Percentiles rank a stretch among this genome's conserved stretches.
Evolutionary conservation across 345 rosid species (phyloP).

Genomic region (Erysimum cheiranthoides): DNA sequence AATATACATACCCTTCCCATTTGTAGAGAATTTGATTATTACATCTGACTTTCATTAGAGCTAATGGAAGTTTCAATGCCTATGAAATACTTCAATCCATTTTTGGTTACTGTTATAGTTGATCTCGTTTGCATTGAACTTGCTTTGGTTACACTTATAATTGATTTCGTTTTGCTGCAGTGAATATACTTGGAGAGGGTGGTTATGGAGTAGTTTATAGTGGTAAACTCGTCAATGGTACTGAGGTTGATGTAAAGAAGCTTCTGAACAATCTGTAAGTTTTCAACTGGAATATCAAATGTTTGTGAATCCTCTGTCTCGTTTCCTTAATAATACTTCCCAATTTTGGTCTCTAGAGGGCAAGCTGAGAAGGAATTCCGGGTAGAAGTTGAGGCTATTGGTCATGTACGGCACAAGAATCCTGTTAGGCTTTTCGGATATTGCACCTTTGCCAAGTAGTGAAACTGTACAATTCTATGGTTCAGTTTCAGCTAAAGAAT

Average conservation of each 20-base stretch:
- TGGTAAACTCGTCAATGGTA: conserved; percentile 87
- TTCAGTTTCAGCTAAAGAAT: no score
- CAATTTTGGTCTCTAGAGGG: conserved; percentile 67
- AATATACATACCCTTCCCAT: no score
- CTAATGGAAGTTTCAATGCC: no score
- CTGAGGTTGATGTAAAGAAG: conserved; percentile 96
- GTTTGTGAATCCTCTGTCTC: conserved; percentile 4
- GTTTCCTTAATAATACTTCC: conserved; percentile 19
- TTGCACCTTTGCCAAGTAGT: no score
- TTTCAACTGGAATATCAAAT: not conserved
- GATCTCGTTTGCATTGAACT: no score
- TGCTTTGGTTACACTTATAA: no score
- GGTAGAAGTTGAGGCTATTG: conserved; percentile 97
- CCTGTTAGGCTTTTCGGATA: conserved; percentile 92
- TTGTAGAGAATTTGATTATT: no score
- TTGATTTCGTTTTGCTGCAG: conserved; percentile 73
- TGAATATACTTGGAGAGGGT: conserved; percentile 94
- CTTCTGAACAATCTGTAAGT: conserved; percentile 89
- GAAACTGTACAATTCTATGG: no score
- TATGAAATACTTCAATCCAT: no score
- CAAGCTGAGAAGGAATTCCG: conserved; percentile 98
- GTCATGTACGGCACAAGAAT: conserved; percentile 95
- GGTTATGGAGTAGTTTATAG: conserved; percentile 96
- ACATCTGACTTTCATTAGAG: no score
- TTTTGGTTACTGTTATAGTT: no score